Evolutionary conservation across 2,329 filamentous ascomycete genomes (phyloP), one percentile per base, ranked within the genome.

Genomic region (Aspergillus nomiae): DNA sequence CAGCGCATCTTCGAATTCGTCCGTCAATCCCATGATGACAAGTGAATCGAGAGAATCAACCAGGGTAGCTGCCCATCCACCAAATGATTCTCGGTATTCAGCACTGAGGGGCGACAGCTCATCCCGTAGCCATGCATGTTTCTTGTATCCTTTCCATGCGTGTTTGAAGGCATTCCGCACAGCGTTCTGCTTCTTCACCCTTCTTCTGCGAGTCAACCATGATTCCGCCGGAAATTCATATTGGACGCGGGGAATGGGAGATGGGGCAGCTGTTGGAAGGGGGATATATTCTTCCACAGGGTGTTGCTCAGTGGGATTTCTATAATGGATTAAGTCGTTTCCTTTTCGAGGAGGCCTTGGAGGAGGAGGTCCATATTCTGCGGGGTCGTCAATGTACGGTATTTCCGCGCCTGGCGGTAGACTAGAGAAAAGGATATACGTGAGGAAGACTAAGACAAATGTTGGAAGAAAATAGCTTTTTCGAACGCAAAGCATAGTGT

Each of bases 11-110:
- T 93, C 87, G 69, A 96, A 95, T 69, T 96, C 92, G 0, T 90
- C 84, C 66, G 85, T 85, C 72, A 96, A 74, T 10, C 87, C 92
- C 85, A 94, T 92, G 69, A 96, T 94, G 87, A 92, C 92, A 1
- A 96, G 82, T 0, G 92, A 92, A 74, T 96, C 92, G 45, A 94
- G 81, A 1, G 87, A 84, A 80, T 97, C 93, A 4, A 97, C 91
- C 63, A 97, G 76, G 0, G 93, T 96, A 21, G 93, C 93, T 41
- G 91, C 91, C 93, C 93, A 97, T 57, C 91, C 92, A 70, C 92
- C 94, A 77, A 98, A 98, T 0, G 92, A 90, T 71, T 97, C 91
- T n/a, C 87, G 86, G 67, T 83, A 87, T 16, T 80, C 80, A 46
- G 89, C 89, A 60, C 87, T 87, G 7, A 94, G 82, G 1, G 95